A percentile compares a stretch with the other conserved stretches of the same genome.
Evolutionary conservation across 306 rosid genomes (phyloP).

Genomic region (Parietaria judaica): DNA sequence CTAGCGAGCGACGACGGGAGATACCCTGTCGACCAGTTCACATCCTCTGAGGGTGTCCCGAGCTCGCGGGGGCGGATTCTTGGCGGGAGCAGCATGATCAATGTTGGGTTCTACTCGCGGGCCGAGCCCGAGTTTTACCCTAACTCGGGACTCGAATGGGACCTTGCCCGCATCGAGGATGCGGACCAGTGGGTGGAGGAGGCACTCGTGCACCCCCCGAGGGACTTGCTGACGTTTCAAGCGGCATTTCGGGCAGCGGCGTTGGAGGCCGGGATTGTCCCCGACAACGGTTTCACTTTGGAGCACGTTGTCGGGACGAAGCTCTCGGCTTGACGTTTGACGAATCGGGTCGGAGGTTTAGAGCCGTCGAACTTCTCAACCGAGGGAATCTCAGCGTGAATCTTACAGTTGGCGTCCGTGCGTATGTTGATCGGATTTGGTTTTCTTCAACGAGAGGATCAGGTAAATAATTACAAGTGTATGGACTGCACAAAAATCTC

Average conservation of each 20-base stretch:
- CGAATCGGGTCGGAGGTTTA: slow-evolving; percentile 14
- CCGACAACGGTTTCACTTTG: slow-evolving; percentile 14
- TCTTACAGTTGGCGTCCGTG: slow-evolving; percentile 16
- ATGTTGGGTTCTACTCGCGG: slow-evolving; percentile 16
- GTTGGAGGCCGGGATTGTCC: slow-evolving; percentile 7
- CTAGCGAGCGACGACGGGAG: neutral
- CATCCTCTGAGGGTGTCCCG: slow-evolving; percentile 18
- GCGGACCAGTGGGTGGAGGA: slow-evolving; percentile 25
- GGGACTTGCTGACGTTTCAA: slow-evolving; percentile 6
- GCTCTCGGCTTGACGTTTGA: slow-evolving; percentile 20
- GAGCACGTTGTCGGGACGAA: slow-evolving; percentile 15
- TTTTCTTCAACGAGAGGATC: slow-evolving; percentile 15
- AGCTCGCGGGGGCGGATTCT: slow-evolving; percentile 19
- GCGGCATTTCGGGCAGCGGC: slow-evolving; percentile 6
- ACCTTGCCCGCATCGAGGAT: slow-evolving; percentile 12
- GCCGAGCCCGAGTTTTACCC: slow-evolving; percentile 9
- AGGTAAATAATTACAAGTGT: neutral
- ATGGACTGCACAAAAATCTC: no score
- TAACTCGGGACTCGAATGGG: slow-evolving; percentile 16
- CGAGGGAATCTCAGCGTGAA: slow-evolving; percentile 3
- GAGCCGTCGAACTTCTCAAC: slow-evolving; percentile 27
- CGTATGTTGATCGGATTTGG: slow-evolving; percentile 18
- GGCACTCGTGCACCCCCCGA: neutral
- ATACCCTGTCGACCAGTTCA: slow-evolving; percentile 5
- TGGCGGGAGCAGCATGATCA: slow-evolving; percentile 28